phyloP scores from a whole-genome alignment of 192 early-diverging fungal genomes.

The Entrophospora sp. region DNA sequence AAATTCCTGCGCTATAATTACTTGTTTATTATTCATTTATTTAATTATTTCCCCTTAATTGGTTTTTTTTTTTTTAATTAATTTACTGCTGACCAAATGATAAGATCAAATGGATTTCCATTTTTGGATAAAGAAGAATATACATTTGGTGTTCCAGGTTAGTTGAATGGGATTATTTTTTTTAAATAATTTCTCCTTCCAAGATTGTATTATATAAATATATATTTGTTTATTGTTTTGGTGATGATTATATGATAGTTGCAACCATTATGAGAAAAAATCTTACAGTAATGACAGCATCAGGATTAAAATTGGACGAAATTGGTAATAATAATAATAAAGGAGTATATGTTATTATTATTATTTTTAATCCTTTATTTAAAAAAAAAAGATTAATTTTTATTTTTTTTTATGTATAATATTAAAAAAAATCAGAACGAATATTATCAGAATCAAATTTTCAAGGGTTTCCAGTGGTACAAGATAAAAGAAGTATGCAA shows the following conservation, averaged over 20 bases:
- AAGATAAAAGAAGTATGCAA: conserved; percentile 46
- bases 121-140: conserved; percentile 68
- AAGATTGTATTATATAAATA: background rate
- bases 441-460: conserved; percentile 44
- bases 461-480: conserved; percentile 71
- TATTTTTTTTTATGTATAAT: background rate
- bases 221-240: background rate
- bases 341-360: background rate
- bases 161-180: background rate
- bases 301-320: conserved; percentile 37
- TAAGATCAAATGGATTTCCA: conserved; percentile 68
- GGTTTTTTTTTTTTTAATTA: no score
- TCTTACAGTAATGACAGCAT: conserved; percentile 47
- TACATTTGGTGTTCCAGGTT: conserved; percentile 46
- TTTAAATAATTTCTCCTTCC: background rate
- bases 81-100: conserved; percentile 56
- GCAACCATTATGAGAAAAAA: conserved; percentile 53
- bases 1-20: background rate
- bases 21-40: background rate
- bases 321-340: conserved; percentile 28
- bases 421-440: no score
- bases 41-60: conserved; percentile 1
- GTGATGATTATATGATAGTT: conserved; percentile 31
- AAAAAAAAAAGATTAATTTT: background rate
- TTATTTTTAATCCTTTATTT: background rate